phyloP scores from a whole-genome alignment of 2,329 filamentous ascomycete genomes.

The Lecanicillium sp. region DNA sequence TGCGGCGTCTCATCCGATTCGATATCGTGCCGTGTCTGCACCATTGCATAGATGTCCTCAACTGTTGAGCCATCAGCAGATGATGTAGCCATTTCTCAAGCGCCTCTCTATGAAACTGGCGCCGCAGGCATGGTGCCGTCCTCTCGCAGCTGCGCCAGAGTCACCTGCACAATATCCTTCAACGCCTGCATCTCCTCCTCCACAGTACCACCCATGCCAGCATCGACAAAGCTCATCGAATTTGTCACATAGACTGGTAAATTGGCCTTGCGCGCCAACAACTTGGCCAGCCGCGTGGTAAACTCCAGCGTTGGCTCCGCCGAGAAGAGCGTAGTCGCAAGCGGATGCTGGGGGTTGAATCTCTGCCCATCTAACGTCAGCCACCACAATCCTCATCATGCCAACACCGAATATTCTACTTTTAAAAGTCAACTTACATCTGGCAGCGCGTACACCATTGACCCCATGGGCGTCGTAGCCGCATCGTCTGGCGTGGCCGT shows the following conservation, averaged over 20 bases:
- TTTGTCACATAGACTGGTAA: conserved; percentile 86
- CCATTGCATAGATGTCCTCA: too few relatives aligned
- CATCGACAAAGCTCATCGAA: conserved; percentile 69
- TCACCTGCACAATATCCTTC: conserved; percentile 62
- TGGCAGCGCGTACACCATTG: conserved; percentile 89
- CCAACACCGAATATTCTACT: not conserved
- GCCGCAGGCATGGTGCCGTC: conserved; percentile 5
- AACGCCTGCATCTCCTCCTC: conserved; percentile 95
- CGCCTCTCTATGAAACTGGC: too few relatives aligned
- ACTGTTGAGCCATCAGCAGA: too few relatives aligned
- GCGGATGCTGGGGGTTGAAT: conserved; percentile 50
- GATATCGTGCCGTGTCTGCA: too few relatives aligned
- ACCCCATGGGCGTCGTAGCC: conserved; percentile 58
- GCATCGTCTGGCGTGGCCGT: conserved; percentile 48
- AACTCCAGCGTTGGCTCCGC: conserved; percentile 77
- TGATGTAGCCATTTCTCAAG: too few relatives aligned
- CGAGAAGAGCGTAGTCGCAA: conserved; percentile 74
- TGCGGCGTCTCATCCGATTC: too few relatives aligned
- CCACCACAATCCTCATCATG: conserved; percentile 5
- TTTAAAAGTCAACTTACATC: conserved; percentile 51
- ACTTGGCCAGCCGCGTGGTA: conserved; percentile 73
- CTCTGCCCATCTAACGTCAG: conserved; percentile 26
- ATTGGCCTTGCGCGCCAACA: conserved; percentile 64
- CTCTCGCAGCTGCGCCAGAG: conserved; percentile 29
- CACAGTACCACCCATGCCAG: conserved; percentile 69